Conservation (phyloP, 2,329 filamentous ascomycete genomes). For the Diaporthe sp. region DNA sequence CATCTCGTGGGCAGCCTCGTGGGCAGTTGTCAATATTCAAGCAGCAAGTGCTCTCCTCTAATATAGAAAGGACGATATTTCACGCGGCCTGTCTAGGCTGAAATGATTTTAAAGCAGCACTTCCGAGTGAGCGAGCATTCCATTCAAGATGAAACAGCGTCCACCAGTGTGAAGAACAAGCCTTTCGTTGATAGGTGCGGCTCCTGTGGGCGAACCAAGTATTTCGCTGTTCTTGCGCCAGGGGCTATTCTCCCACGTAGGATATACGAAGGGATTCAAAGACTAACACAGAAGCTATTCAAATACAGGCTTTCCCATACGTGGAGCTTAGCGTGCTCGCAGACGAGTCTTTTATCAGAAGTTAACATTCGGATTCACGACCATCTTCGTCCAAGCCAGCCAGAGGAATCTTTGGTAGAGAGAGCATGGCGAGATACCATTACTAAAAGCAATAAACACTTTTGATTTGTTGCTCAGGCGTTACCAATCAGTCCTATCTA, state of each 20-base stretch:
- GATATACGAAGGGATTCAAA: background rate
- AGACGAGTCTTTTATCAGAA: background rate
- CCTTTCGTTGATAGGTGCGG: background rate
- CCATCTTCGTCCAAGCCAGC: no score
- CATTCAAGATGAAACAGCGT: background rate
- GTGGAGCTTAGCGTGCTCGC: background rate
- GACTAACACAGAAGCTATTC: background rate
- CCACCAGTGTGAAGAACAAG: background rate
- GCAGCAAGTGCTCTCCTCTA: background rate
- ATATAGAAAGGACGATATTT: background rate
- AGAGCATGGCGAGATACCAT: background rate
- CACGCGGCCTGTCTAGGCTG: background rate
- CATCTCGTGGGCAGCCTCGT: background rate
- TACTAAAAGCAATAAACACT: conserved; percentile 14
- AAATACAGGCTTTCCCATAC: background rate
- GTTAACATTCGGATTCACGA: background rate
- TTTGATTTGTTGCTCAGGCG: background rate
- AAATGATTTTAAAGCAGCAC: background rate
- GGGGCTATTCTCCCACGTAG: background rate
- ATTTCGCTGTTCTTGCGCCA: background rate
- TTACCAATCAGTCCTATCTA: background rate
- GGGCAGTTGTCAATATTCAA: background rate
- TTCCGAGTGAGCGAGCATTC: background rate
- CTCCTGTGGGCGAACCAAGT: background rate
- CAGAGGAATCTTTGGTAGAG: background rate